phyloP scores from a whole-genome alignment of 139 green algal genomes.

The Haematococcus sp. region DNA sequence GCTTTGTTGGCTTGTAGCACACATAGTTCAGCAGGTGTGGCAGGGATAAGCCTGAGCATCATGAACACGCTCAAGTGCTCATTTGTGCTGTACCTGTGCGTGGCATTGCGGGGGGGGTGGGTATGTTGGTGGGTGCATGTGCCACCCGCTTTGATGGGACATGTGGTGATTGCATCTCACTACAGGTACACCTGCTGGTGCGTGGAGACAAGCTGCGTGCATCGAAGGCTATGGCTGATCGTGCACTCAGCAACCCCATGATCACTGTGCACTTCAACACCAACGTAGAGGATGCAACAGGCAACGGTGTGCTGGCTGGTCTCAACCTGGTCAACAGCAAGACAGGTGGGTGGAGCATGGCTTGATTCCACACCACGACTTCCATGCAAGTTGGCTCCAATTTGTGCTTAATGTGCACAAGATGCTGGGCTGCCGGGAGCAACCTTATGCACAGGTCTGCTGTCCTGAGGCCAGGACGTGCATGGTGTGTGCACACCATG shows the following conservation, averaged over 20 bases:
- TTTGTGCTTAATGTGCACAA: no score
- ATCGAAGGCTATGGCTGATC: slow-evolving; percentile 85
- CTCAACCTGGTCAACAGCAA: slow-evolving; percentile 16
- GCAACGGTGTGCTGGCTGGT: slow-evolving; percentile 58
- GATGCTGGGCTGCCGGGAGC: background rate
- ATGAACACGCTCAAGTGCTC: no score
- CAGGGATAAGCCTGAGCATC: no score
- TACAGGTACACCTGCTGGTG: slow-evolving; percentile 94
- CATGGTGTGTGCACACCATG: no score
- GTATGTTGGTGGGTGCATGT: no score
- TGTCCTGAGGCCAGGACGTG: no score
- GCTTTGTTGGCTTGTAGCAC: no score
- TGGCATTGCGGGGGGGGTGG: no score
- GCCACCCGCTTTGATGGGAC: no score
- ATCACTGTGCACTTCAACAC: slow-evolving; percentile 80
- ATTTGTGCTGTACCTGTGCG: no score
- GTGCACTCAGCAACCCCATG: slow-evolving; percentile 32
- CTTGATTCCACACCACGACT: slow-evolving; percentile 14
- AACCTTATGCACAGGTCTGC: background rate
- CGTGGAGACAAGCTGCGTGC: slow-evolving; percentile 77
- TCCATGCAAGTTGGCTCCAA: no score
- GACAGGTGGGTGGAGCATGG: slow-evolving; percentile 27
- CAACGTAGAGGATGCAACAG: slow-evolving; percentile 71
- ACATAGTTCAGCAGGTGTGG: no score
- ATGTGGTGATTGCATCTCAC: background rate